Evolutionary conservation across 2,329 filamentous ascomycete genomes (phyloP), one percentile per base, ranked within the genome.

Genomic region (Byssoonygena ceratinophila): DNA sequence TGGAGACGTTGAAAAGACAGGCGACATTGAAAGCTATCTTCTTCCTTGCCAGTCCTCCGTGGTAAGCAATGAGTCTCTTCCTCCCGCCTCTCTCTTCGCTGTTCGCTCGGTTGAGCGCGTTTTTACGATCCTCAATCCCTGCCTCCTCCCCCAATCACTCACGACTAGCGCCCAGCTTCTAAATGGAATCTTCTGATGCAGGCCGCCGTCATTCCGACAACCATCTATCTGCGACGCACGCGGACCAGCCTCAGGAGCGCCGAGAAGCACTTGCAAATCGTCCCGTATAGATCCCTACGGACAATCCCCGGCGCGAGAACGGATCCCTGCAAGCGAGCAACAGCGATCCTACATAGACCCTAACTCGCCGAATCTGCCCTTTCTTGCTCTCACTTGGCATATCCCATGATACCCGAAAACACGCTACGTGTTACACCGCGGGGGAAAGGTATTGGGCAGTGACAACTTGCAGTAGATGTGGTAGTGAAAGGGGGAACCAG

Each of bases 391-490:
- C 22, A 47, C 43, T 53, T 46, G 51, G 46, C 51, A 49, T 52
- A 52, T 44, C 34, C 44, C 41, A 47, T 46, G 50, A 34, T 46
- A 46, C 50, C 44, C 25, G 23, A 47, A 34, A 18, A 41, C 16
- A 32, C 23, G 36, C 51, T 47, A 49, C 39, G 44, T 32, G 51
- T 53, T 52, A 46, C 50, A 31, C 43, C 41, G 43, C 34, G 43
- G 37, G 23, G 41, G 41, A 46, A 45, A 46, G 25, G 50, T 18
- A 46, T 36, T 22, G 36, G 44, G 51, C 31, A 32, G 22, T 46
- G 43, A 44, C 37, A 9, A 25, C 11, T 20, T 47, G 45, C 37
- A 23, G 40, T 55, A 51, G 39, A 55, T 57, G 55, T 44, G 47
- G 50, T 29, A 16, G 50, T 55, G 53, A 55, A 22, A 29, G 51